Base-by-base conservation (phyloP, 345 rosid species). In the Sisymbrium altissimum region DNA sequence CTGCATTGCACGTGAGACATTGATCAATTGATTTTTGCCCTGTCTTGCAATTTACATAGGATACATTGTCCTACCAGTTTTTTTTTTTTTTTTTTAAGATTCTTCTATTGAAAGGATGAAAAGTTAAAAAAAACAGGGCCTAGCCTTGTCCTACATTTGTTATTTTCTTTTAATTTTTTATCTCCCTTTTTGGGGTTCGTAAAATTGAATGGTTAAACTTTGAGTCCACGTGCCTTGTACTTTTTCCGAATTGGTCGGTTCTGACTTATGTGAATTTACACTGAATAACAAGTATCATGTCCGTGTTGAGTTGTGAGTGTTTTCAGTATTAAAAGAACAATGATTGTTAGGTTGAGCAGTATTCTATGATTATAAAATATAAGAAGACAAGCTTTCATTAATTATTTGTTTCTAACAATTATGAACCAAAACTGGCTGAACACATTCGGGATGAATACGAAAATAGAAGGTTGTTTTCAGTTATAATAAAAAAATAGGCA, bases 201-300 rank as follows among this genome's bases (percentile, higher is more conserved):
- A 30, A 72, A 71, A 61, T 17, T 39, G 75, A 29, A 38, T 50
- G 62, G 35, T 62, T 72, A 39, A 62, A 8, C 15, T 13, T 14
- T 40, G 68, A 52, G 15, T 63, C 63, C 76, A 72, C 70, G 58
- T 72, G 76, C 76, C 44, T 63, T 30, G 55, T 63, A 52, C 70
- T 52, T 36, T 69, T 39, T 9, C 9, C 19, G 9, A 63, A 72
- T 52, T 72, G 76, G 63, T 62, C 76, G 76, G 63, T 72, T 63
- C 70, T 72, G 76, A 52, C 54, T 62, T 38, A 15, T 9, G 59
- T 25, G 33, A 27, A 5, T 53, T 27, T 53, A 53, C 36, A 14
- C 59, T 13, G 59, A 53, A 29, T 29, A 13, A 27, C 36, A 53
- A 14, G 15, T 53, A 25, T 53, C 14, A 13, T 29, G 57, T 52